Percentiles rank a stretch among this genome's conserved stretches.
phyloP scores from a whole-genome alignment of 2,329 filamentous ascomycete genomes.

The Aspergillus versicolor region DNA sequence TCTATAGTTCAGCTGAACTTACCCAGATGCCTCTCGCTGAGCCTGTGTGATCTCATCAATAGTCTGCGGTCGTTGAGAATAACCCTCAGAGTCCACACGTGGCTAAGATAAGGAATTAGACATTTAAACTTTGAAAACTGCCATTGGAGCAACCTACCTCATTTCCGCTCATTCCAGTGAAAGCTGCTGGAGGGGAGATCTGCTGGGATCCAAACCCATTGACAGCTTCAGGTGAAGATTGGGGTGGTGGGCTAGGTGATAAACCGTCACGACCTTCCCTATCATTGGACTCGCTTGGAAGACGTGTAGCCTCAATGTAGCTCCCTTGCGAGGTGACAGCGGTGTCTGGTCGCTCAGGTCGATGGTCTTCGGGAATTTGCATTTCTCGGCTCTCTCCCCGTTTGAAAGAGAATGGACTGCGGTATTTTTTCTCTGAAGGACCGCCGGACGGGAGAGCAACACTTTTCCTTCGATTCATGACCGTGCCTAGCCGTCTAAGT shows the following conservation, averaged over 20 bases:
- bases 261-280: slow-evolving; percentile 19
- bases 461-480: slow-evolving; percentile 49
- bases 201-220: slow-evolving; percentile 29
- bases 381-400: slow-evolving; percentile 40
- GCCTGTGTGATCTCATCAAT: slow-evolving; percentile 46
- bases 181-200: slow-evolving; percentile 12
- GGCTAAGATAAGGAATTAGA: slow-evolving; percentile 21
- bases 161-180: slow-evolving; percentile 24
- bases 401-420: slow-evolving; percentile 45
- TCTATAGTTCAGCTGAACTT: slow-evolving; percentile 21
- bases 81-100: slow-evolving; percentile 42
- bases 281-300: slow-evolving; percentile 28
- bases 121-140: too few species aligned
- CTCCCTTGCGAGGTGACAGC: slow-evolving; percentile 28
- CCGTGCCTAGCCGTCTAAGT: slow-evolving; percentile 47
- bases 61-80: slow-evolving; percentile 39
- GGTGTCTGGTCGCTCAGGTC: slow-evolving; percentile 33
- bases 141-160: slow-evolving; percentile 19
- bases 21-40: slow-evolving; percentile 46
- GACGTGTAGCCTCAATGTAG: slow-evolving; percentile 21
- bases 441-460: slow-evolving; percentile 35
- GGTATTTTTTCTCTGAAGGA: slow-evolving; percentile 42
- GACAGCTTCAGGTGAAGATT: slow-evolving; percentile 20
- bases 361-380: slow-evolving; percentile 37
- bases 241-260: slow-evolving; percentile 21